phyloP scores from a whole-genome alignment of 306 rosid species.

The Sophora flavescens region DNA sequence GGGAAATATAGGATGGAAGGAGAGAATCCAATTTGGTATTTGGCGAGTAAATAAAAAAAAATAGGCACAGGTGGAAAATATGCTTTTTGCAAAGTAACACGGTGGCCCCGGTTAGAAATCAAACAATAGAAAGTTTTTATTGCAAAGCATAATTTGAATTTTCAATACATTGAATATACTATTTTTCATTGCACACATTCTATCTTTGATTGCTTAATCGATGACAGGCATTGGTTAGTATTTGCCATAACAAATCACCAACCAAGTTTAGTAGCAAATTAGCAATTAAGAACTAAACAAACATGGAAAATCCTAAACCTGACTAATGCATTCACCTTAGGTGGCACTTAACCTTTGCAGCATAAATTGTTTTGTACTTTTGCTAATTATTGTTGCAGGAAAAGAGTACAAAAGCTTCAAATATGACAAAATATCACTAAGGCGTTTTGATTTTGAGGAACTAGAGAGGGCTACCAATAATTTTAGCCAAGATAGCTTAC shows the following conservation, averaged over 20 bases:
- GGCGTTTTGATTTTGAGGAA: constrained; percentile 68
- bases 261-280: not conserved
- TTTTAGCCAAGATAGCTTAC: constrained; percentile 66
- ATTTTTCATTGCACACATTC: no score
- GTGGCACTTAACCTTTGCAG: constrained; percentile 11
- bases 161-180: no score
- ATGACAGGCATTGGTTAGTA: no score
- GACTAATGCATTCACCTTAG: constrained; percentile 8
- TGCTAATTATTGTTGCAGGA: constrained; percentile 28
- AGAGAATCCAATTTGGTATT: no score
- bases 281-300: not conserved
- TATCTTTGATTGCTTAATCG: no score
- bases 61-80: no score
- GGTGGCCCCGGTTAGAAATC: no score
- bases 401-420: constrained; percentile 39
- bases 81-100: no score
- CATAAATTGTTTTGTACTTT: not conserved
- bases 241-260: not conserved
- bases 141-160: no score
- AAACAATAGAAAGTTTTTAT: no score
- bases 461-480: constrained; percentile 71
- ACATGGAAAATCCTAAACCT: not conserved
- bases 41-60: no score
- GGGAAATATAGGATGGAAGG: no score
- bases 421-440: constrained; percentile 55